Percentiles rank a stretch among this genome's conserved stretches.
Conservation (phyloP, 2,329 filamentous ascomycete genomes). For the Chrysosporium keratinophilum region DNA sequence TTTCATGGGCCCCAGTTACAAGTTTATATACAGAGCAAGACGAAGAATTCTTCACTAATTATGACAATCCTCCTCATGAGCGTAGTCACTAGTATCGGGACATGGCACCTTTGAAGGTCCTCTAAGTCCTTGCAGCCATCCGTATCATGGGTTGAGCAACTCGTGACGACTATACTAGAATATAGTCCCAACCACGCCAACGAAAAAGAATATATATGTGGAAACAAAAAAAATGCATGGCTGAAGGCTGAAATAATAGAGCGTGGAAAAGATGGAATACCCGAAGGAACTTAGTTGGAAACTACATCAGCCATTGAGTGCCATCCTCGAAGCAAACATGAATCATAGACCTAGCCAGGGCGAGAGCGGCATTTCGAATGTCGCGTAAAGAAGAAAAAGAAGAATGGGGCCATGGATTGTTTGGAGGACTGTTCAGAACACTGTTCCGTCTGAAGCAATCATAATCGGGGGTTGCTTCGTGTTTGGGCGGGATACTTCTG, state of each 20-base stretch:
- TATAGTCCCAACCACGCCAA: not conserved
- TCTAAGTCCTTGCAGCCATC: not conserved
- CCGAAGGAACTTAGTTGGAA: not conserved
- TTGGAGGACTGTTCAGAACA: conserved; percentile 54
- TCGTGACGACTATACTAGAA: not conserved
- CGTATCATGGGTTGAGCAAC: not conserved
- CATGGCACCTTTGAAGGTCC: not conserved
- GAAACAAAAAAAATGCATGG: not conserved
- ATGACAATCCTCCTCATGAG: not conserved
- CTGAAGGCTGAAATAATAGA: not conserved
- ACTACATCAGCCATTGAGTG: not conserved
- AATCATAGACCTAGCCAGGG: not conserved
- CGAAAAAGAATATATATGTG: not conserved
- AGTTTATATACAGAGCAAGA: not conserved
- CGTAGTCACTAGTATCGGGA: not conserved
- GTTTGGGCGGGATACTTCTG: conserved; percentile 88
- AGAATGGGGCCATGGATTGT: not conserved
- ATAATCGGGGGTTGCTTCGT: conserved; percentile 95
- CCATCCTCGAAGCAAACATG: not conserved
- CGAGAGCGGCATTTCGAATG: not conserved
- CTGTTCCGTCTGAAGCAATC: conserved; percentile 90
- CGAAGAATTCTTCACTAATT: not conserved
- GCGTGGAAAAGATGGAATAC: not conserved
- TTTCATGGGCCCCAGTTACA: not conserved
- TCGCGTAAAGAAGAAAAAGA: not conserved